Evolutionary conservation across 495 filamentous ascomycete species (phyloP).

Genomic region (Talaromyces thailandensis): DNA sequence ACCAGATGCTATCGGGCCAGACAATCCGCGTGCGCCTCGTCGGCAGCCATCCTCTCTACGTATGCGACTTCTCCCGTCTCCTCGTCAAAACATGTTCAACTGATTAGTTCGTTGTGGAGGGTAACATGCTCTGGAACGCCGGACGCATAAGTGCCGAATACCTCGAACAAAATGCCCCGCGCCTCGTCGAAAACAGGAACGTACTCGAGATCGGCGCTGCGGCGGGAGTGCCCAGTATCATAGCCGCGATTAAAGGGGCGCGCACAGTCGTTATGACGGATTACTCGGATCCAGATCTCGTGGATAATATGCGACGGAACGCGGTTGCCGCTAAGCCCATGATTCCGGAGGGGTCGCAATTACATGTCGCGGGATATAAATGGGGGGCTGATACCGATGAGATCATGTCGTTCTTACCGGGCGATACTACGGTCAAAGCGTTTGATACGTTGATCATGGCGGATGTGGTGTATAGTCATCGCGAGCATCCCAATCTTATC

Average conservation of each 20-base stretch:
- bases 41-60: constrained; percentile 83
- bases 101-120: constrained; percentile 31
- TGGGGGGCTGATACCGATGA: constrained; percentile 58
- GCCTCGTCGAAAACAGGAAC: constrained; percentile 48
- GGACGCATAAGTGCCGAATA: constrained; percentile 64
- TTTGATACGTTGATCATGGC: constrained; percentile 82
- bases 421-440: constrained; percentile 14
- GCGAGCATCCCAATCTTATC: constrained; percentile 69
- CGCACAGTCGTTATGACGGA: constrained; percentile 71
- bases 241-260: constrained; percentile 65
- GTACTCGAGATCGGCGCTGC: constrained; percentile 88
- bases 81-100: neutral
- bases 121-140: constrained; percentile 88
- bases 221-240: constrained; percentile 74
- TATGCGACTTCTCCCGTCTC: constrained; percentile 31
- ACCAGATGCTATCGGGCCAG: constrained; percentile 58
- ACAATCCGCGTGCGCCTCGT: constrained; percentile 70
- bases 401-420: constrained; percentile 41
- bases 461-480: constrained; percentile 83
- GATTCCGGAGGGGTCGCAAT: constrained; percentile 27
- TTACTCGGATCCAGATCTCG: constrained; percentile 73
- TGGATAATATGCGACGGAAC: constrained; percentile 68
- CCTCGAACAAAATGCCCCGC: constrained; percentile 54
- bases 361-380: constrained; percentile 59
- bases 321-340: constrained; percentile 37